Evolutionary conservation across 2,329 filamentous ascomycete genomes (phyloP).

Genomic region (Sarocladiaceae sp.): DNA sequence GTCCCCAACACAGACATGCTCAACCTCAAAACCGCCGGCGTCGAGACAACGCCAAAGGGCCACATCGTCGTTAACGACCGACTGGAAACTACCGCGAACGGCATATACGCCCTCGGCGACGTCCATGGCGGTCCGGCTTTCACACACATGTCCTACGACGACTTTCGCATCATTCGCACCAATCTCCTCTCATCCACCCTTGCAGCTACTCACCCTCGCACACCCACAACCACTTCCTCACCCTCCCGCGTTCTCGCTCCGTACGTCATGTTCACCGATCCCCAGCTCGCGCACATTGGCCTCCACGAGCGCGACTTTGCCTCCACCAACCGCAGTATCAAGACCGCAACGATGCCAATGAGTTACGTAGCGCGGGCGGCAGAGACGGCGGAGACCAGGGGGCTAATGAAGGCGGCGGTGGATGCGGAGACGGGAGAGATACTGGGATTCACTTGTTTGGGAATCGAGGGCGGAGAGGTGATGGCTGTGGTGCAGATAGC

Average conservation of each 20-base stretch:
- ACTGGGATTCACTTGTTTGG: conserved; percentile 45
- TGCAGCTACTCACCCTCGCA: conserved; percentile 18
- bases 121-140: conserved; percentile 46
- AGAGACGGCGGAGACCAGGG: conserved; percentile 44
- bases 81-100: conserved; percentile 35
- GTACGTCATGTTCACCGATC: conserved; percentile 47
- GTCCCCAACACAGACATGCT: conserved; percentile 42
- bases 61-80: conserved; percentile 37
- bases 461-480: conserved; percentile 45
- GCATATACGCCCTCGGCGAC: conserved; percentile 44
- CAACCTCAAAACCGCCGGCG: conserved; percentile 32
- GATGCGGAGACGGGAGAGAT: conserved; percentile 42
- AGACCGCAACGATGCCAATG: conserved; percentile 45
- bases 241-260: conserved; percentile 30
- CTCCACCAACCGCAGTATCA: conserved; percentile 23
- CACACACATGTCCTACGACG: conserved; percentile 51
- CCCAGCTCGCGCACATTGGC: conserved; percentile 46
- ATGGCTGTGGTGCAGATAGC: conserved; percentile 48
- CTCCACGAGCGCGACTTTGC: conserved; percentile 33
- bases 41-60: conserved; percentile 33
- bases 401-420: conserved; percentile 46
- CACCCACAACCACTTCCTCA: conserved; percentile 19
- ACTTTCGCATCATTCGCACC: conserved; percentile 43
- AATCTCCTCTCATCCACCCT: conserved; percentile 31
- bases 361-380: conserved; percentile 41